A percentile compares a stretch with the other conserved stretches of the same genome.
Conservation (phyloP, 495 filamentous ascomycete genomes). For the Penicillium flavigenum region DNA sequence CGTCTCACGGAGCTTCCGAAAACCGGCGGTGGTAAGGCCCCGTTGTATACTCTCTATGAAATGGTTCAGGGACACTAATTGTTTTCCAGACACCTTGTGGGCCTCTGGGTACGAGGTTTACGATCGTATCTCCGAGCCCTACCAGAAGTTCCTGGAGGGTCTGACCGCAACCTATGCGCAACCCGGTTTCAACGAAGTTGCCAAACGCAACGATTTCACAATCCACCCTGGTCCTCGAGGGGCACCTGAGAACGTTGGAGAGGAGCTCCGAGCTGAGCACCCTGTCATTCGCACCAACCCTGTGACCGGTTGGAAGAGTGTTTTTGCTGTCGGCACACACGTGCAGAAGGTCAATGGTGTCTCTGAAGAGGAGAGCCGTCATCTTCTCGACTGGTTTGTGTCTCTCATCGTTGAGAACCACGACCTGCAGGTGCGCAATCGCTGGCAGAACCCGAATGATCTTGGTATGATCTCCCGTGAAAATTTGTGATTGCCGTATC, state of each 20-base stretch:
- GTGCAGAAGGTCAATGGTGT: conserved; percentile 64
- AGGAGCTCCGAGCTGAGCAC: conserved; percentile 61
- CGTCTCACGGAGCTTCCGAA: conserved; percentile 61
- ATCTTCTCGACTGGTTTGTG: conserved; percentile 62
- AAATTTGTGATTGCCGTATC: background rate
- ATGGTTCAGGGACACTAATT: background rate
- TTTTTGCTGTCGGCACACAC: conserved; percentile 66
- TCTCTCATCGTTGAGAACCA: conserved; percentile 71
- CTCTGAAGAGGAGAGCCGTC: conserved; percentile 60
- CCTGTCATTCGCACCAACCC: conserved; percentile 80
- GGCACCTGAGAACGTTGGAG: conserved; percentile 66
- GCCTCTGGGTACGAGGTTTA: conserved; percentile 77
- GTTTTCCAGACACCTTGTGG: conserved; percentile 64
- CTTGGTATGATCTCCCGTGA: conserved; percentile 32
- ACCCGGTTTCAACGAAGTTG: conserved; percentile 57
- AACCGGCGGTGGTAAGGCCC: conserved; percentile 61
- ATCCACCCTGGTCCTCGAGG: conserved; percentile 59
- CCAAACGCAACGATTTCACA: conserved; percentile 54
- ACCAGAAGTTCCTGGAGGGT: conserved; percentile 65
- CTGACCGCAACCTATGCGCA: conserved; percentile 67
- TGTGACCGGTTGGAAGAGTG: conserved; percentile 76
- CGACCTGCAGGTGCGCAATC: conserved; percentile 71
- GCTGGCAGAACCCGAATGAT: conserved; percentile 62
- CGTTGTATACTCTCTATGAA: background rate
- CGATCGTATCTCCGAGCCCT: conserved; percentile 66